These are phyloP conservation scores for Candida saitoana DNA, from an alignment of 805 yeast species.

Conservation along the genomic window DNA sequence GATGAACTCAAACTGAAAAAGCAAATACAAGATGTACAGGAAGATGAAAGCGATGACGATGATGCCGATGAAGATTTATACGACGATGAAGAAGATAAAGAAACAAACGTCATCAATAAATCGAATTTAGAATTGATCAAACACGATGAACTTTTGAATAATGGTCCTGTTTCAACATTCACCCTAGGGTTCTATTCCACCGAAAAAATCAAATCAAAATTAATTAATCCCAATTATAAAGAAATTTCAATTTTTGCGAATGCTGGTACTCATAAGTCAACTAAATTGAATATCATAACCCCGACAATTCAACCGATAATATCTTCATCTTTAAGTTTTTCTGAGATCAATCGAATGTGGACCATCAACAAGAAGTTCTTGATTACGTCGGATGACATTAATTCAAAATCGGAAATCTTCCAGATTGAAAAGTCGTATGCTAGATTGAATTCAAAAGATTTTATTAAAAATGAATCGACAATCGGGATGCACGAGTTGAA, in stretches of 20 bases:
- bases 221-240: conserved; percentile 61
- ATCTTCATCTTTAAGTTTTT: conserved; percentile 64
- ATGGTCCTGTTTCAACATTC: conserved; percentile 72
- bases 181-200: conserved; percentile 59
- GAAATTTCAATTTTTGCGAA: conserved; percentile 68
- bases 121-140: conserved; percentile 33
- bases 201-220: conserved; percentile 53
- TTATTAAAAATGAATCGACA: conserved; percentile 60
- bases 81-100: conserved; percentile 29
- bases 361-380: conserved; percentile 59
- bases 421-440: conserved; percentile 59
- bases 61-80: conserved; percentile 46
- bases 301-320: conserved; percentile 68
- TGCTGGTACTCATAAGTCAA: conserved; percentile 56
- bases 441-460: conserved; percentile 56
- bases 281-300: conserved; percentile 57
- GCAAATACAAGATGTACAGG: conserved; percentile 1
- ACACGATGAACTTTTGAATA: conserved; percentile 54
- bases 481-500: conserved; percentile 62
- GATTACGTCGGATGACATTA: conserved; percentile 65
- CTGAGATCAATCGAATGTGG: conserved; percentile 74
- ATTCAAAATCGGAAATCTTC: conserved; percentile 65
- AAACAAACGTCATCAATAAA: conserved; percentile 11
- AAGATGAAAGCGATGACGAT: conserved; percentile 23
- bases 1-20: background rate